Base-by-base conservation (phyloP, 2,329 filamentous ascomycete species). In the Penicillium sp. region DNA sequence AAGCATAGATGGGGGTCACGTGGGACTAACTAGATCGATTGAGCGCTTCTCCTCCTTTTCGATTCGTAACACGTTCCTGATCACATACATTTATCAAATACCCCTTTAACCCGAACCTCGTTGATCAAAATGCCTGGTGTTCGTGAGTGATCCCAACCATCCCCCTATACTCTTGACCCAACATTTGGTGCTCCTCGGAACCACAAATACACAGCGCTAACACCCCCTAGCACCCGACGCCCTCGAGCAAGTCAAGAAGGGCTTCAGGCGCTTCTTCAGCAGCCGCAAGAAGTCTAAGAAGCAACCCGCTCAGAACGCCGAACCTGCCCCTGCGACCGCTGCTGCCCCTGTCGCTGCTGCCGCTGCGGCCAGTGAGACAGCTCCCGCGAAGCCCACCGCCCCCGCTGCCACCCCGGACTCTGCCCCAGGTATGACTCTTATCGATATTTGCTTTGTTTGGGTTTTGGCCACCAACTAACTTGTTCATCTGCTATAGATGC, bases 101-200 rank as follows among this genome's bases (percentile, higher is more conserved):
- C 12, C 19, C 3, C 2, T 17, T 10, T 35, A 10, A 8, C 25
- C 28, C 8, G 16, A 26, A 26, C 26, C 28, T 33, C 19, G 35
- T n/a, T 12, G 14, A 26, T 40, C 35, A 51, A 51, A n/a, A 55
- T 55, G 53, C 53, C 53, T 51, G 53, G 53, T 51, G 53, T 55
- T 51, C 53, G 53, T 55, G 16, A 55, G 53, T 55, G 33, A 25
- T 10, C 22, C 19, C 25, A 25, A 3, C 26, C 2, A 22, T 16
- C 16, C 25, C 25, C 6, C 30, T 36, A 36, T 30, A 22, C 28
- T 42, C n/a, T 28, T 7, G 12, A 19, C 28, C 9, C 37, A 25
- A 40, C 19, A 28, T 41, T 36, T 19, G 30, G 22, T 16, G n/a
- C 10, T 11, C 22, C 16, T 26, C n/a, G 28, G 35, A 43, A 38